Evolutionary conservation across 2,329 filamentous ascomycete genomes (phyloP), one percentile per base, ranked within the genome.

Genomic region (Amylocarpus encephaloides): DNA sequence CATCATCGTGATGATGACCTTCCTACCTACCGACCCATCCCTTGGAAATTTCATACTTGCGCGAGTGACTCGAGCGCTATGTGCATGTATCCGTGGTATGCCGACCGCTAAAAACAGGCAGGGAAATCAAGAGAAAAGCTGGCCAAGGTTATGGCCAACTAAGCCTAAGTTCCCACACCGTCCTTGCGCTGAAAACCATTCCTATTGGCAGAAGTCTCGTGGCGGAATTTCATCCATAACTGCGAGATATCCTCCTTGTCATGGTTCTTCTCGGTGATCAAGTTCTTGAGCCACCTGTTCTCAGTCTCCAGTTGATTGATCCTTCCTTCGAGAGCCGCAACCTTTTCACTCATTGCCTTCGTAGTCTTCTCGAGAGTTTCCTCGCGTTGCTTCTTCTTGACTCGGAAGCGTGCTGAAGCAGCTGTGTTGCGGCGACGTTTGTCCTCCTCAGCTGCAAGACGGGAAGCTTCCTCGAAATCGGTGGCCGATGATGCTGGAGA

Each of bases 341-440:
- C 86, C 71, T 90, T 90, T 41, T 93, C 86, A 26, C 80, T 80
- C 71, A 92, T 87, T 59, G 94, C 89, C 69, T 90, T 89, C 62
- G 88, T 84, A 3, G 82, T 85, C 63, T 82, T 82, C 69, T 92
- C 88, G 46, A 94, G 80, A 7, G 87, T 85, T 68, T 91, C 86
- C 73, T 95, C 89, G 45, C 89, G 85, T 71, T 93, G 88, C 80
- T 95, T 95, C 84, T 95, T 95, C 82, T 95, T 95, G 66, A 93
- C 82, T 52, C 89, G 85, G 77, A 95, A 95, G 44, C 89, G 85
- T 15, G 89, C 89, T 58, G 85, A 90, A 49, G 89, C 89, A 30
- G 89, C 89, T 2, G 90, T 94, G 71, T 95, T 95, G 57, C 89
- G 83, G 52, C 88, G 82, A 44, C 89, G 85, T 73, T 94, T 94